These are phyloP conservation scores for Collybiopsis confluens DNA, from an alignment of 768 basidiomycete species.

Conservation along the genomic window DNA sequence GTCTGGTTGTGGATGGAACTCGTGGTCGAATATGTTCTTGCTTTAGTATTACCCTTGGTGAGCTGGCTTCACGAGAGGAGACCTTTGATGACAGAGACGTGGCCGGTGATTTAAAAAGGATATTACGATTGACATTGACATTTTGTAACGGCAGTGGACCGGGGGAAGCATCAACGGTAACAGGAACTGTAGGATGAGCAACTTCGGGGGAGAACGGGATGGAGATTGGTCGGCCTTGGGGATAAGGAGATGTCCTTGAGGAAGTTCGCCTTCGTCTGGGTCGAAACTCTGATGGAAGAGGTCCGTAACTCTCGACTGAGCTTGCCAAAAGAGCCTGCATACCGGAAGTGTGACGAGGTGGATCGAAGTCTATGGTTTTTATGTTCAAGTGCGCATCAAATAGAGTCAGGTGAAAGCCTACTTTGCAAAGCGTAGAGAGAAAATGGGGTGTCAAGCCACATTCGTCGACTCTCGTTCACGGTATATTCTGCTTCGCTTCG, in stretches of 20 bases:
- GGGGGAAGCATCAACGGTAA: conserved; percentile 14
- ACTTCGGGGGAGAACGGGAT: conserved; percentile 41
- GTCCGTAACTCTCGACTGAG: conserved; percentile 66
- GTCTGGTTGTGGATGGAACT: conserved; percentile 50
- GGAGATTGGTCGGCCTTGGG: conserved; percentile 44
- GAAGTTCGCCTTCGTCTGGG: conserved; percentile 60
- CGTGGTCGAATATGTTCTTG: conserved; percentile 34
- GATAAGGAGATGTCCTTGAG: conserved; percentile 74
- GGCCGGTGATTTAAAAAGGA: conserved; percentile 28
- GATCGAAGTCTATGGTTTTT: conserved; percentile 55
- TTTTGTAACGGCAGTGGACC: conserved; percentile 34
- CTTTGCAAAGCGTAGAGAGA: conserved; percentile 71
- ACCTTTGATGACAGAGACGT: conserved; percentile 32
- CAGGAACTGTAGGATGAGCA: conserved; percentile 20
- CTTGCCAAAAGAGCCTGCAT: conserved; percentile 75
- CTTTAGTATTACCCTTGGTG: conserved; percentile 11
- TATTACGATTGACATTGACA: conserved; percentile 38
- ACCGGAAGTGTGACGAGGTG: conserved; percentile 56
- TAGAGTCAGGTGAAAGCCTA: conserved; percentile 31
- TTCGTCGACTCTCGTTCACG: conserved; percentile 59
- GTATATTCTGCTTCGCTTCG: conserved; percentile 64
- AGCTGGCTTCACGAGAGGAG: conserved; percentile 18
- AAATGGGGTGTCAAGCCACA: conserved; percentile 70
- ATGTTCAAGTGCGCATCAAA: conserved; percentile 8
- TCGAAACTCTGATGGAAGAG: conserved; percentile 70